A percentile compares a stretch with the other conserved stretches of the same genome.
Conservation (phyloP, 805 yeast genomes). For the Candida yuanshanica region DNA sequence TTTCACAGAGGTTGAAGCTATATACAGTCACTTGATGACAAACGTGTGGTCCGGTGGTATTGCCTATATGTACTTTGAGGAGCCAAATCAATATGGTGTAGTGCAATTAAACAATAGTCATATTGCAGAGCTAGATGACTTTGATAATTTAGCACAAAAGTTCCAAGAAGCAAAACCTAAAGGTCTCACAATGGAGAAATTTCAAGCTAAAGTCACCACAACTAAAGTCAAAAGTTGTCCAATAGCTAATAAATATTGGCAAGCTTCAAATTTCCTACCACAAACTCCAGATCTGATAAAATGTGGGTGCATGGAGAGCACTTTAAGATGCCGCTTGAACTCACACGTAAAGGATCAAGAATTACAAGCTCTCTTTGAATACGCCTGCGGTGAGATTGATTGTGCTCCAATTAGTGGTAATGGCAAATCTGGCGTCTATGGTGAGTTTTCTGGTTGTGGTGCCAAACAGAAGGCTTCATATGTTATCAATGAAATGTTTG, state of each 20-base stretch:
- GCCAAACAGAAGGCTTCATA: conserved; percentile 57
- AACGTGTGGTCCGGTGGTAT: conserved; percentile 84
- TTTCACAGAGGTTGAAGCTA: conserved; percentile 63
- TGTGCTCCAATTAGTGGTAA: conserved; percentile 57
- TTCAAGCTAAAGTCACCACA: conserved; percentile 18
- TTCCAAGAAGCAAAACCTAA: conserved; percentile 44
- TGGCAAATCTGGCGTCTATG: conserved; percentile 57
- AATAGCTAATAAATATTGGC: conserved; percentile 46
- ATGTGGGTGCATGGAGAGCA: conserved; percentile 55
- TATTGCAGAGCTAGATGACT: conserved; percentile 56
- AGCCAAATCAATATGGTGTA: conserved; percentile 68
- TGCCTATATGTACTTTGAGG: conserved; percentile 79
- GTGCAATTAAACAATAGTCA: conserved; percentile 41
- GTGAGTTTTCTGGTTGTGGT: conserved; percentile 63
- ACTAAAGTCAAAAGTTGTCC: conserved; percentile 45
- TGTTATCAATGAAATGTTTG: conserved; percentile 55
- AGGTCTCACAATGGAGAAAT: conserved; percentile 28
- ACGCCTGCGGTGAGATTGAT: conserved; percentile 49
- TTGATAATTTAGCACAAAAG: conserved; percentile 47
- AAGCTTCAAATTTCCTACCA: conserved; percentile 55
- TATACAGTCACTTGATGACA: conserved; percentile 64
- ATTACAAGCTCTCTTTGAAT: conserved; percentile 51
- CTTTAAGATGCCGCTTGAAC: conserved; percentile 51
- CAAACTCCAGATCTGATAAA: conserved; percentile 58
- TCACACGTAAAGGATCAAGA: conserved; percentile 40